A percentile compares a stretch with the other conserved stretches of the same genome.
phyloP scores from a whole-genome alignment of 1,284 basidiomycete genomes.

The Naganishia liquefaciens region DNA sequence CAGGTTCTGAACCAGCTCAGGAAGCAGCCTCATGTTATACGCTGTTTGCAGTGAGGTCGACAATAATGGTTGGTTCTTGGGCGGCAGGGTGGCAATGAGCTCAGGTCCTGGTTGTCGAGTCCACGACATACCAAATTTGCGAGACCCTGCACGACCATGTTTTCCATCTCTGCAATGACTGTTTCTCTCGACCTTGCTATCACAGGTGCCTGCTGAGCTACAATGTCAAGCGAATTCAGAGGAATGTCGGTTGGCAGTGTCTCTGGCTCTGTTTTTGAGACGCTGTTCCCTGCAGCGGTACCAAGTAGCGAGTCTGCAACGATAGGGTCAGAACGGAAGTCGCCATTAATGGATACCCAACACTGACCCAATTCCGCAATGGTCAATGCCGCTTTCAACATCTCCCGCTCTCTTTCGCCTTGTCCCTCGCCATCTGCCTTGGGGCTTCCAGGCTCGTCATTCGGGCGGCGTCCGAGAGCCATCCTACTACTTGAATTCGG shows the following conservation, averaged over 20 bases:
- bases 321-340: background rate
- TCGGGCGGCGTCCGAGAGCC: background rate
- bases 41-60: constrained; percentile 92
- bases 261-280: constrained; percentile 8
- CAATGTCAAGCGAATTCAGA: constrained; percentile 68
- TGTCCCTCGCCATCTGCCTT: constrained; percentile 52
- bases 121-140: constrained; percentile 64
- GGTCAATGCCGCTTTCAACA: constrained; percentile 85
- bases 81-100: constrained; percentile 17
- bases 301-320: constrained; percentile 20
- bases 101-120: constrained; percentile 3
- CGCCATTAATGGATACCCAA: background rate
- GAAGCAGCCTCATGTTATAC: constrained; percentile 82
- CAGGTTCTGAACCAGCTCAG: constrained; percentile 76
- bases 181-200: constrained; percentile 69
- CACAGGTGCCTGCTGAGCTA: constrained; percentile 67
- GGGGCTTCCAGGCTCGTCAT: constrained; percentile 40
- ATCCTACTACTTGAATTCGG: constrained; percentile 26
- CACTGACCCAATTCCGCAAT: constrained; percentile 77
- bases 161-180: constrained; percentile 81
- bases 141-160: constrained; percentile 77
- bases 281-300: constrained; percentile 30
- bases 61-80: constrained; percentile 80
- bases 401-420: constrained; percentile 76
- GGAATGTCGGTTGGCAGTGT: constrained; percentile 36